Percentiles rank a stretch among this genome's conserved stretches.
These are phyloP conservation scores for Trypanosoma rangeli DNA, from an alignment of 208 protist genomes.

Conservation along the genomic window DNA sequence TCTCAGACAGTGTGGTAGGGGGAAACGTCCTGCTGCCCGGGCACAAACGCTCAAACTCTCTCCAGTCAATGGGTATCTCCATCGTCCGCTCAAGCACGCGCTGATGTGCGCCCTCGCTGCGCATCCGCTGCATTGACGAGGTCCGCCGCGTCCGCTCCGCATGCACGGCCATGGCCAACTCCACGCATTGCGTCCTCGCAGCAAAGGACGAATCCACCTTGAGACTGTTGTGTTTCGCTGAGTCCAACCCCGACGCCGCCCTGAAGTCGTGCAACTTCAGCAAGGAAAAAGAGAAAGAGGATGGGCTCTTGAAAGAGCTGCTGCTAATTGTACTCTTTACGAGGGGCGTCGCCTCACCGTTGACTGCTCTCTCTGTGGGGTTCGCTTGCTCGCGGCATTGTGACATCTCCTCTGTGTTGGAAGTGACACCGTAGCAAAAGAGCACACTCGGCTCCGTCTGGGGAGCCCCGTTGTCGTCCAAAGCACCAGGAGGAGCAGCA, in stretches of 20 bases:
- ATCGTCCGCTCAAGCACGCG: slow-evolving; percentile 10
- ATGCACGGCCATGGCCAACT: slow-evolving; percentile 21
- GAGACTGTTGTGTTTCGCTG: not conserved
- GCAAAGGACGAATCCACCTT: not conserved
- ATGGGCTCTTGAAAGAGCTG: not conserved
- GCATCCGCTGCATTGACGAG: not conserved
- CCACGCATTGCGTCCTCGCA: slow-evolving; percentile 12
- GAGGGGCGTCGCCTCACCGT: not conserved
- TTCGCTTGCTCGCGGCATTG: not conserved
- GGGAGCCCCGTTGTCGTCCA: not conserved
- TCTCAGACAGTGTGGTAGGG: not conserved
- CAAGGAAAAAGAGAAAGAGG: not conserved
- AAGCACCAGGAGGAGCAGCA: not conserved
- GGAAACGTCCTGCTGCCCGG: not conserved
- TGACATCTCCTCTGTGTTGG: slow-evolving; percentile 1
- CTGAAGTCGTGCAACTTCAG: not conserved
- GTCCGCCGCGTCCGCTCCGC: not conserved
- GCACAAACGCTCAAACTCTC: slow-evolving; percentile 15
- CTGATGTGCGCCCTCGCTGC: not conserved
- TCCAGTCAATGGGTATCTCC: slow-evolving; percentile 30
- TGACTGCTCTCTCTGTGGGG: not conserved
- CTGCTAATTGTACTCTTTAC: not conserved
- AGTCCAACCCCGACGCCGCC: not conserved
- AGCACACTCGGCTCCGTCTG: not conserved
- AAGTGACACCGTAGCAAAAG: slow-evolving; percentile 16